Evolutionary conservation across 352 stramenopile species (phyloP), one percentile per base, ranked within the genome.

Genomic region (Elongisporangium undulatum): DNA sequence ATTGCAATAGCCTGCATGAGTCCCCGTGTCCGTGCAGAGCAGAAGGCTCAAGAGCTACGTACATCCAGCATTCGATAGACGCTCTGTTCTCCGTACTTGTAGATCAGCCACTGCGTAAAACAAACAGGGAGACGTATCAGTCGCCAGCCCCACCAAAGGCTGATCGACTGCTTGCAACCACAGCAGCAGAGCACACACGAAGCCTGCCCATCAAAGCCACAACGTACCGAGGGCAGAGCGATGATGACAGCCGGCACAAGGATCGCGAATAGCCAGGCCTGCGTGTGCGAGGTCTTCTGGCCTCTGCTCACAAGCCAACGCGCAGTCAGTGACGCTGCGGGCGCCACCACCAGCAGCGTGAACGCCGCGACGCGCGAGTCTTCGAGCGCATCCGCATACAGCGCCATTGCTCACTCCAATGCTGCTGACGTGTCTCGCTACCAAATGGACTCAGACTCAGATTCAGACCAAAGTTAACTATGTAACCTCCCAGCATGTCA

Each of bases 361-460:
- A 84, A 87, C 8, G 61, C 68, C 5, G 77, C 75, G 15, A 68
- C 49, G 45, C 72, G 58, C 39, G 72, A 74, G 63, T 87, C 75
- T 17, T 75, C 64, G 19, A 77, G 51, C 29, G 81, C 78, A 54
- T 84, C 75, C 16, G 72, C 72, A 58, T 70, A 77, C 54, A 85
- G 64, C 49, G 54, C 62, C 59, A 17, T 45, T 45, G 34, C 34
- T 45, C 29, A 26, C 2, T 34, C 29, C 9, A 41, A 41, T 41
- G n/a, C 26, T 39, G 34, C 34, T 45, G 34, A 45, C 34, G 34
- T 45, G 34, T 45, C 34, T n/a, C 10, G 34, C 2, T 13, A 13
- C 34, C 23, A 26, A 17, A 17, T 17, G 34, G 34, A 45, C 34
- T 45, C 34, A 45, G 34, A 45, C 34, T 45, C 34, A 45, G 34